phyloP scores from a whole-genome alignment of 805 yeast genomes.

The Ogataea pignaliae region DNA sequence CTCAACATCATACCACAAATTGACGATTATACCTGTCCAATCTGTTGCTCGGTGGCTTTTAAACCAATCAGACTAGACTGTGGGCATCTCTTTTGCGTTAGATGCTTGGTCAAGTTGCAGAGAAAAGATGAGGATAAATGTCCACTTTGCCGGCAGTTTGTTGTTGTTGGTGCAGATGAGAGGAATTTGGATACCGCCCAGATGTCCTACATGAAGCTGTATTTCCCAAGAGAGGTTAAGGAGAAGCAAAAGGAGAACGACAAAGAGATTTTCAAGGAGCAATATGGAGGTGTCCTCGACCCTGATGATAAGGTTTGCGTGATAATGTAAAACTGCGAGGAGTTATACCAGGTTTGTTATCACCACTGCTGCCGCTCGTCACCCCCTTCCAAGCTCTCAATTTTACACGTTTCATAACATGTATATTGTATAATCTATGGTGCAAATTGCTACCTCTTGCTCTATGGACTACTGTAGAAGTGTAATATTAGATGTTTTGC shows the following conservation, averaged over 20 bases:
- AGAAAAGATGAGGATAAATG: slow-evolving; percentile 55
- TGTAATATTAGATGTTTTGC: too few relatives aligned
- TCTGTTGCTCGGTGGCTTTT: slow-evolving; percentile 65
- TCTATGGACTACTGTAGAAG: too few relatives aligned
- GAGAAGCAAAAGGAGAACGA: slow-evolving; percentile 54
- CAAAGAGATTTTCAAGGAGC: slow-evolving; percentile 41
- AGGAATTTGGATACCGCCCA: slow-evolving; percentile 52
- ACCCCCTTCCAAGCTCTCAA: too few relatives aligned
- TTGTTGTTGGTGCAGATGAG: slow-evolving; percentile 55
- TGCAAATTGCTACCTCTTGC: too few relatives aligned
- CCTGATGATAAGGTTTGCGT: slow-evolving; percentile 26
- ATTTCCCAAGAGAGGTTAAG: slow-evolving; percentile 66
- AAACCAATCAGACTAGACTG: slow-evolving; percentile 66
- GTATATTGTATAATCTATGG: too few relatives aligned
- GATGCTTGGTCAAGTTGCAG: slow-evolving; percentile 68
- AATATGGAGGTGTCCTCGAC: slow-evolving; percentile 28
- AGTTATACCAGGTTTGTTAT: too few relatives aligned
- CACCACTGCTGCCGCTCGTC: too few relatives aligned
- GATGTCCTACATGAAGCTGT: slow-evolving; percentile 48
- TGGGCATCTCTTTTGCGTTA: slow-evolving; percentile 65
- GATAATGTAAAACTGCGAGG: slow-evolving; percentile 14
- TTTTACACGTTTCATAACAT: too few relatives aligned
- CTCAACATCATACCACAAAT: slow-evolving; percentile 63
- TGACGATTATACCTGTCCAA: slow-evolving; percentile 73
- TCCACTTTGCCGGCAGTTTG: slow-evolving; percentile 60